Conservation (phyloP, 225 moss, liverwort and hornwort species). For the Sphagnum tenellum region DNA sequence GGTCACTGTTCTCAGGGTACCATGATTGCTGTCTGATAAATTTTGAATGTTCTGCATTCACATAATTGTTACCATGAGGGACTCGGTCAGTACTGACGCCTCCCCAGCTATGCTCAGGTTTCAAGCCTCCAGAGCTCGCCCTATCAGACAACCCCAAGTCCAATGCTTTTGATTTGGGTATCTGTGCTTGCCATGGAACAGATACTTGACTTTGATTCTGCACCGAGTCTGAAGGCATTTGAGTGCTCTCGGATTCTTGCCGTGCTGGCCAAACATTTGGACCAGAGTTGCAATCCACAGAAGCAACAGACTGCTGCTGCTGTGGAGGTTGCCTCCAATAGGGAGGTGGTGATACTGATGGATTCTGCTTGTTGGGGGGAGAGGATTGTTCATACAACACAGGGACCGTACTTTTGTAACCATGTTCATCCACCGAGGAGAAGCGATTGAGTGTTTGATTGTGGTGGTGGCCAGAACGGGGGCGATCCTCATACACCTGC, state of each 20-base stretch:
- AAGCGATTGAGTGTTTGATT: conserved; percentile 66
- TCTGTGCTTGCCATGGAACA: conserved; percentile 64
- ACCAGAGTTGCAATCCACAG: conserved; percentile 28
- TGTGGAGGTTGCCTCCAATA: conserved; percentile 75
- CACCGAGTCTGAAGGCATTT: conserved; percentile 21
- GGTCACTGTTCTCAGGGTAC: too few species aligned
- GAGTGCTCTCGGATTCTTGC: conserved; percentile 42
- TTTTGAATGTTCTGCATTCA: too few species aligned
- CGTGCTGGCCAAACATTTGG: conserved; percentile 89
- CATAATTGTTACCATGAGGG: too few species aligned
- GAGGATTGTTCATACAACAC: conserved; percentile 42
- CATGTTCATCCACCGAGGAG: conserved; percentile 66
- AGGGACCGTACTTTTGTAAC: conserved; percentile 15
- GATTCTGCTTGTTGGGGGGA: conserved; percentile 26
- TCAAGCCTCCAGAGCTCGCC: too few species aligned
- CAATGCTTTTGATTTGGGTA: conserved; percentile 15
- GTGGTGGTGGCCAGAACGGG: conserved; percentile 48
- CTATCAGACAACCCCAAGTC: too few species aligned
- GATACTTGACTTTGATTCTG: conserved; percentile 29
- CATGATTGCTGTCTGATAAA: too few species aligned
- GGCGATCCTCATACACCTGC: conserved; percentile 69
- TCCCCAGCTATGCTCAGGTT: too few species aligned
- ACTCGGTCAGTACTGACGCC: too few species aligned
- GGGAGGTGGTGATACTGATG: conserved; percentile 69
- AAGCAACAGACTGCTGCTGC: conserved; percentile 25